phyloP scores from a whole-genome alignment of 1,284 basidiomycete species.

The Filobasidium uniguttulatum region DNA sequence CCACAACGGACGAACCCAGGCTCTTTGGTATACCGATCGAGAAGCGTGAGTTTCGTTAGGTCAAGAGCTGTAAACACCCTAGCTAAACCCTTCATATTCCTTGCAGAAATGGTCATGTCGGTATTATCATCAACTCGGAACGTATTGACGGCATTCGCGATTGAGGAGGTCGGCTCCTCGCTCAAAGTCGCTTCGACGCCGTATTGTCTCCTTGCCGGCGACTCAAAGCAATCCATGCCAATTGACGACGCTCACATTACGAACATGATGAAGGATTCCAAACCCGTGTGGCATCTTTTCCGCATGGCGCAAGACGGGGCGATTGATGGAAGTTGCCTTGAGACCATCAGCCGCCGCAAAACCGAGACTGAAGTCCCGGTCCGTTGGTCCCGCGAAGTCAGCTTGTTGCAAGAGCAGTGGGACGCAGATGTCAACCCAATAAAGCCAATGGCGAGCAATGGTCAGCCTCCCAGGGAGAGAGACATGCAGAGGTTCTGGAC shows the following conservation, averaged over 20 bases:
- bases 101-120: background rate
- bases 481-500: background rate
- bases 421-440: background rate
- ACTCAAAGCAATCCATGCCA: background rate
- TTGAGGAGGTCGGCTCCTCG: background rate
- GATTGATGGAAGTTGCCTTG: background rate
- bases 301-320: background rate
- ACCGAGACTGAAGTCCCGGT: background rate
- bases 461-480: background rate
- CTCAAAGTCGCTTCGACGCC: background rate
- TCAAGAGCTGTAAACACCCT: no score
- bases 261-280: background rate
- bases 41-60: background rate
- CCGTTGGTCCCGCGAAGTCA: background rate
- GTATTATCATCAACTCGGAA: background rate
- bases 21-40: background rate
- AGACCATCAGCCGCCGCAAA: background rate
- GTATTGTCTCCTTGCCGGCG: background rate
- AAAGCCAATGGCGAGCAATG: no score
- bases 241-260: background rate
- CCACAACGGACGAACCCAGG: background rate
- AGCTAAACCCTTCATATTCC: no score
- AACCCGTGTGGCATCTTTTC: background rate
- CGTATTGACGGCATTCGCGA: background rate
- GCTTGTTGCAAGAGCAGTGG: background rate